Conservation (phyloP, 2,329 filamentous ascomycete species). For the Fusarium miscanthi region DNA sequence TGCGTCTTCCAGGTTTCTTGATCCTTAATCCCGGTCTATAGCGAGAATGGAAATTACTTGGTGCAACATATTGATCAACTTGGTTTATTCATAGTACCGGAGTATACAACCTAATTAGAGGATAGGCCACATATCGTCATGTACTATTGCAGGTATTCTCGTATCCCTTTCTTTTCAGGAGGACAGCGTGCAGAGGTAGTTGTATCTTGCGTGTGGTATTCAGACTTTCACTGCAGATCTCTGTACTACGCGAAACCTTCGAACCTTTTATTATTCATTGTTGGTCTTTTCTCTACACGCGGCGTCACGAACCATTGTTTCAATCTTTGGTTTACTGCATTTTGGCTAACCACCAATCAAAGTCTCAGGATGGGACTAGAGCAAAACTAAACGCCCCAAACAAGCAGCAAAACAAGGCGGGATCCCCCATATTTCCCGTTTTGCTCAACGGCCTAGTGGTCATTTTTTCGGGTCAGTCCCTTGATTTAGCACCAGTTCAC, state of each 20-base stretch:
- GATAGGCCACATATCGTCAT: constrained; percentile 11
- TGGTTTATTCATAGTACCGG: constrained; percentile 33
- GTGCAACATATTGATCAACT: constrained; percentile 40
- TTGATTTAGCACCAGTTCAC: constrained; percentile 21
- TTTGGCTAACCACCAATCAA: constrained; percentile 19
- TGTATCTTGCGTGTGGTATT: background rate
- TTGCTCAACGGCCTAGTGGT: constrained; percentile 18
- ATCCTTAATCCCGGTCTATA: constrained; percentile 37
- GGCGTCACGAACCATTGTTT: constrained; percentile 30
- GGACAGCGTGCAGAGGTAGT: background rate
- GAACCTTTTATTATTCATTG: background rate
- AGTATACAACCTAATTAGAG: constrained; percentile 37
- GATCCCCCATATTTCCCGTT: constrained; percentile 36
- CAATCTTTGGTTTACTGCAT: constrained; percentile 5
- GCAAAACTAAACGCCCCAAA: constrained; percentile 24
- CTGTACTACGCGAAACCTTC: background rate
- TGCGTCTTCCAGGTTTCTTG: constrained; percentile 15
- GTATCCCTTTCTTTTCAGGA: constrained; percentile 24
- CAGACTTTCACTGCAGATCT: constrained; percentile 4
- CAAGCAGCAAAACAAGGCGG: constrained; percentile 24
- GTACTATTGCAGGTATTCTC: constrained; percentile 13
- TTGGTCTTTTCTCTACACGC: constrained; percentile 1
- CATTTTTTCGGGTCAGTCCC: constrained; percentile 1
- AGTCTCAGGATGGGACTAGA: background rate
- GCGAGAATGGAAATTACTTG: constrained; percentile 41